Evolutionary conservation across 345 rosid species (phyloP), one percentile per base, ranked within the genome.

Genomic region (Stellera chamaejasme): DNA sequence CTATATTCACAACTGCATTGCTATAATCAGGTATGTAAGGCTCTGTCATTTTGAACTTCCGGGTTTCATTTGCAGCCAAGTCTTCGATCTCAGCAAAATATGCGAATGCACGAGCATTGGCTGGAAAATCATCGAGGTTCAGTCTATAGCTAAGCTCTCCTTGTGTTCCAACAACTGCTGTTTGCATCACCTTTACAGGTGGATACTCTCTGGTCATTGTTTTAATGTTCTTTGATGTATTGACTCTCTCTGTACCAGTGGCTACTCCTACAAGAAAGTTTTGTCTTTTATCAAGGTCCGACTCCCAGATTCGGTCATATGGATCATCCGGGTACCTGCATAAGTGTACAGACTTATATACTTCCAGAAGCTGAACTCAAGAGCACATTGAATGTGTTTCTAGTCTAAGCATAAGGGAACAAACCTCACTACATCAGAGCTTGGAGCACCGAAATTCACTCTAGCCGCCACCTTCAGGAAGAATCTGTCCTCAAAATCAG

Each of bases 261-360:
- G 99, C 99, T 36, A 70, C 80, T 25, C 85, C 99, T 9, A 94
- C 99, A 49, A 87, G 92, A 66, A 55, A 90, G 69, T 94, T 94
- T 54, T 73, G 99, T 62, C 97, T 80, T 69, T 62, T 87, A 15
- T 64, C 81, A 25, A 83, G 75, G 75, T 94, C 99, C 6, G 99
- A 94, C 51, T 80, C 88, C 99, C 99, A 94, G 45, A 94, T 83
- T 78, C 99, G 85, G 75, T 94, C 99, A 58, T 89, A 94, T 2
- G 97, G 96, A 72, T 94, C 99, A 75, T 94, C 97, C 0, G 97
- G 99, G 65, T 90, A 94, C 92, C 97, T 94, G 78, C 60, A 65
- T 69, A 43, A 52, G 65, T 56, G 61, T 13, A 42, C 16, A 39
- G 13, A 10, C 28, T 54, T 13, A 39, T 13, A 15, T 32, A 4